A percentile compares a stretch with the other conserved stretches of the same genome.
Evolutionary conservation across 163 green algal genomes (phyloP).

Genomic region (Scenedesmus sp.): DNA sequence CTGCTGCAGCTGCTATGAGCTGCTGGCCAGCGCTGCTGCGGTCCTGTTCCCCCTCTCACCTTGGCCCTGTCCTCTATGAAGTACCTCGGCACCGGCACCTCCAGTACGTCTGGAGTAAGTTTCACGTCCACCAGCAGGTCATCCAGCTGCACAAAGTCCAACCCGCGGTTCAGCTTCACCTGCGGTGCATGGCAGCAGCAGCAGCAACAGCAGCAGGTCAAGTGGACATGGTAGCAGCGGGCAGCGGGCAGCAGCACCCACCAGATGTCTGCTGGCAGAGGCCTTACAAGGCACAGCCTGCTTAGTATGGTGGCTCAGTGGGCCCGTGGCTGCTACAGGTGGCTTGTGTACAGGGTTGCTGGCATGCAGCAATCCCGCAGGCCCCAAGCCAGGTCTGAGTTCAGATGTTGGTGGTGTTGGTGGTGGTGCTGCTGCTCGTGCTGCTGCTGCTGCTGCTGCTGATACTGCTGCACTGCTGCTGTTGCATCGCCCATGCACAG

Average conservation of each 20-base stretch:
- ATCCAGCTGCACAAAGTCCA: slow-evolving; percentile 87
- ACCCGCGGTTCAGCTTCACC: slow-evolving; percentile 77
- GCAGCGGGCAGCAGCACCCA: not conserved
- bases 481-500: not conserved
- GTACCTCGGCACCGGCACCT: slow-evolving; percentile 88
- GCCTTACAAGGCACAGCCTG: not conserved
- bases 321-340: too few relatives aligned
- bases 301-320: too few relatives aligned
- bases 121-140: slow-evolving; percentile 89
- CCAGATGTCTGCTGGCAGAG: not conserved
- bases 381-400: too few relatives aligned
- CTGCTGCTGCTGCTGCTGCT: not conserved
- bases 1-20: not conserved
- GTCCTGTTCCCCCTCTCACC: slow-evolving; percentile 49
- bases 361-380: too few relatives aligned
- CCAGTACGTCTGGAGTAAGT: slow-evolving; percentile 85
- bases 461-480: not conserved
- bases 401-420: too few relatives aligned
- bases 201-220: not conserved
- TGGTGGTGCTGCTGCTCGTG: too few relatives aligned
- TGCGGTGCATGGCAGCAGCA: slow-evolving; percentile 1
- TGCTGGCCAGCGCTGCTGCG: not conserved
- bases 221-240: not conserved
- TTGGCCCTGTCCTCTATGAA: slow-evolving; percentile 80
- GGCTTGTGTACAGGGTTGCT: too few relatives aligned